phyloP scores from a whole-genome alignment of 441 rosid species.

The Sinapis alba region DNA sequence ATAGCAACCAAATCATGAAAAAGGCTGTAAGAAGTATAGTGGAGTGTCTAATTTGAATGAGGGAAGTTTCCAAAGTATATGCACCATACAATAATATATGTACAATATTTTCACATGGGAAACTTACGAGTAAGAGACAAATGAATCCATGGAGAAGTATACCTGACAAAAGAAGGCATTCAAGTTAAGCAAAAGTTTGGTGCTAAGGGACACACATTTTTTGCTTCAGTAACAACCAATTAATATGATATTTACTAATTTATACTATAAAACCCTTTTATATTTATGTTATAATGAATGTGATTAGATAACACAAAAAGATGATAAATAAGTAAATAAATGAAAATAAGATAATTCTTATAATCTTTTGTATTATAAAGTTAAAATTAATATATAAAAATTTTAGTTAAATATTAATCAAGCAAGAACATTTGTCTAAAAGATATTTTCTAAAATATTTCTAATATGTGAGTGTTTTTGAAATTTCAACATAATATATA shows the following conservation, averaged over 20 bases:
- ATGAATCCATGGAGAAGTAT: conserved; percentile 38
- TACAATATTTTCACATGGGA: conserved; percentile 35
- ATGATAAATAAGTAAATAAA: neutral
- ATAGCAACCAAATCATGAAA: conserved; percentile 39
- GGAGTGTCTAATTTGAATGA: conserved; percentile 41
- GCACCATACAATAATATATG: conserved; percentile 15
- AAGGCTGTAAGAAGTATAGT: conserved; percentile 31
- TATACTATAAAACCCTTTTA: neutral
- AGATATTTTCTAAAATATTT: no score
- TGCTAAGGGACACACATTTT: conserved; percentile 26
- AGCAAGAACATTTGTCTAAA: no score
- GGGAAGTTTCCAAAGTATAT: conserved; percentile 40
- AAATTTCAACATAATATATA: no score
- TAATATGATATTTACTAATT: neutral
- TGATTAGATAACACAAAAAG: neutral
- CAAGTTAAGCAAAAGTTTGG: conserved; percentile 39
- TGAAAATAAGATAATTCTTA: no score
- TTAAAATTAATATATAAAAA: no score
- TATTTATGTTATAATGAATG: no score
- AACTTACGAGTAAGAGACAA: conserved; percentile 39
- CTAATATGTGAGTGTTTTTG: no score
- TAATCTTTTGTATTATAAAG: no score
- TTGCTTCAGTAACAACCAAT: neutral
- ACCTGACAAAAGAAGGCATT: conserved; percentile 41
- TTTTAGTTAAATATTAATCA: no score